A percentile compares a stretch with the other conserved stretches of the same genome.
These are phyloP conservation scores for Gnomoniopsis smithogilvyi DNA, from an alignment of 2,329 filamentous ascomycete species.

Conservation along the genomic window DNA sequence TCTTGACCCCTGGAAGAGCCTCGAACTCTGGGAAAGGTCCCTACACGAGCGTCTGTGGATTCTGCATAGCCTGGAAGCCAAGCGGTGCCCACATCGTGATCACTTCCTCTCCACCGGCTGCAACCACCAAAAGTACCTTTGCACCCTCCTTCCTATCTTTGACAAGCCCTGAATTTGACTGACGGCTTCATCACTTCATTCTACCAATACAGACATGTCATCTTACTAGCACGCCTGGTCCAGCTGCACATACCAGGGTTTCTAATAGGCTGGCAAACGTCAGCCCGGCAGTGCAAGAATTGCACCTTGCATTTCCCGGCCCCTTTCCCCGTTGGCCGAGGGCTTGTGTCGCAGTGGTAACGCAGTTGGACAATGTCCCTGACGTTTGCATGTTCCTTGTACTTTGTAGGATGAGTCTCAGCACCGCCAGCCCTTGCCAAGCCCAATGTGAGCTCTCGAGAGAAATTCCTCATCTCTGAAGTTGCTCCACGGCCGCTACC, in stretches of 20 bases:
- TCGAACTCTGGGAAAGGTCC: background rate
- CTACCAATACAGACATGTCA: background rate
- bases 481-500: background rate
- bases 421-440: background rate
- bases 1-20: background rate
- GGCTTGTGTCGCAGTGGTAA: background rate
- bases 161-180: conserved; percentile 8
- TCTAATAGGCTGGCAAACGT: background rate
- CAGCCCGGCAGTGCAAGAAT: background rate
- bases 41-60: conserved; percentile 8
- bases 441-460: background rate
- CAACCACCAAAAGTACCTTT: background rate
- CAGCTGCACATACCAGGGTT: background rate
- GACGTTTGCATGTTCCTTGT: background rate
- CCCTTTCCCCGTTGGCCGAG: background rate
- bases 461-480: background rate
- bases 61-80: background rate
- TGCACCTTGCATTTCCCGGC: background rate
- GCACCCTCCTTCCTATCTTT: conserved; percentile 5
- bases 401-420: background rate
- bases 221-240: background rate
- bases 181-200: background rate
- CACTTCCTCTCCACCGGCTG: background rate
- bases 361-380: background rate
- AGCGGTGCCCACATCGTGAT: background rate